Conservation (phyloP, 2,329 filamentous ascomycete genomes). For the Beauveria medogensis region DNA sequence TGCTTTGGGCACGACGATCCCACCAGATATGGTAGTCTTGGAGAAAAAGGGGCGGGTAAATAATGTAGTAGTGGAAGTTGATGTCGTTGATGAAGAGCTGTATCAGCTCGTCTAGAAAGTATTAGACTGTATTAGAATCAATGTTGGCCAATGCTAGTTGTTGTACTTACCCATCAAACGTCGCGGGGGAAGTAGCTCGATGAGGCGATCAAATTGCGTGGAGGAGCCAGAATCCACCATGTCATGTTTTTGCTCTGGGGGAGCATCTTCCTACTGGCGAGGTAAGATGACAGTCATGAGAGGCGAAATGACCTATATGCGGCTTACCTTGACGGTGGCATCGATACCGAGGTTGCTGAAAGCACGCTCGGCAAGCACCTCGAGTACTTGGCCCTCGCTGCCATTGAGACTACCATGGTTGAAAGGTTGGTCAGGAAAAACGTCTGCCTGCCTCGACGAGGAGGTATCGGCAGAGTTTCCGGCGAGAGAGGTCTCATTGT, state of each 20-base stretch:
- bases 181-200: constrained; percentile 19
- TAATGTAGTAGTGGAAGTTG: constrained; percentile 27
- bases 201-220: constrained; percentile 17
- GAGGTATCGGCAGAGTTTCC: constrained; percentile 6
- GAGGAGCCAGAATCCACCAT: constrained; percentile 15
- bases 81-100: constrained; percentile 22
- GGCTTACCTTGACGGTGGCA: not conserved
- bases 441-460: not conserved
- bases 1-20: constrained; percentile 15
- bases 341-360: constrained; percentile 18
- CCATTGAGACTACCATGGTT: constrained; percentile 2
- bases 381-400: constrained; percentile 11
- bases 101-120: constrained; percentile 20
- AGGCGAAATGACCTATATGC: not conserved
- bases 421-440: not conserved
- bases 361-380: constrained; percentile 17
- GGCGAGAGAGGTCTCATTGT: constrained; percentile 14
- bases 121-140: not conserved
- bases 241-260: constrained; percentile 15
- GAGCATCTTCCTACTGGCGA: not conserved
- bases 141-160: not conserved
- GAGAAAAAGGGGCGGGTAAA: constrained; percentile 23
- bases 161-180: constrained; percentile 18
- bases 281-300: not conserved
- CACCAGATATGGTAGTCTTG: constrained; percentile 25